Evolutionary conservation across 495 filamentous ascomycete genomes (phyloP).

Genomic region (Sordaria brevicollis): DNA sequence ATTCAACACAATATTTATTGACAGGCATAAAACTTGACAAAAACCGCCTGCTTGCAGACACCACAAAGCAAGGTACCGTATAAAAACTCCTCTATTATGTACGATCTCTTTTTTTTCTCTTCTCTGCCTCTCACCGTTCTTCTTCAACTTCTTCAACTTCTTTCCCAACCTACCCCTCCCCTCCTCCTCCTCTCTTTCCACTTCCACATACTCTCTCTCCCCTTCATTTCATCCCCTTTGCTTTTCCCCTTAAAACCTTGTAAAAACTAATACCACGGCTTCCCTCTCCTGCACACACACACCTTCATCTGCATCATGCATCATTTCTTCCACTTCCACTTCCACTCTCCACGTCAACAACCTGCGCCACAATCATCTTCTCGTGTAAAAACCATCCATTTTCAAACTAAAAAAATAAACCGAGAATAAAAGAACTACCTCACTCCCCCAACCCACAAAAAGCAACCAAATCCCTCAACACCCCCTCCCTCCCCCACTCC

Average conservation of each 20-base stretch:
- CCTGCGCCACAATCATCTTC: background rate
- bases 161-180: background rate
- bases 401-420: background rate
- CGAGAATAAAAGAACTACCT: background rate
- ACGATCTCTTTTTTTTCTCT: background rate
- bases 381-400: background rate
- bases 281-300: background rate
- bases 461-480: slow-evolving; percentile 63
- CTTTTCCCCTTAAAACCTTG: background rate
- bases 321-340: too few species aligned
- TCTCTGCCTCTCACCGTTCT: too few species aligned
- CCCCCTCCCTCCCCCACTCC: slow-evolving; percentile 43
- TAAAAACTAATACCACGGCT: too few species aligned
- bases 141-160: background rate
- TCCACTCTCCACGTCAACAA: background rate
- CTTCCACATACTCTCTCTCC: background rate
- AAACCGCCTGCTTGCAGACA: background rate
- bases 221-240: background rate
- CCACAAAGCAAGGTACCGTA: background rate
- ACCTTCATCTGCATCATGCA: background rate
- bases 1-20: background rate
- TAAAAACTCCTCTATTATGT: background rate
- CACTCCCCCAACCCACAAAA: background rate
- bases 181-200: background rate
- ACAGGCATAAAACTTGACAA: background rate